These are phyloP conservation scores for Diaporthe citri DNA, from an alignment of 2,329 filamentous ascomycete genomes.

Conservation along the genomic window DNA sequence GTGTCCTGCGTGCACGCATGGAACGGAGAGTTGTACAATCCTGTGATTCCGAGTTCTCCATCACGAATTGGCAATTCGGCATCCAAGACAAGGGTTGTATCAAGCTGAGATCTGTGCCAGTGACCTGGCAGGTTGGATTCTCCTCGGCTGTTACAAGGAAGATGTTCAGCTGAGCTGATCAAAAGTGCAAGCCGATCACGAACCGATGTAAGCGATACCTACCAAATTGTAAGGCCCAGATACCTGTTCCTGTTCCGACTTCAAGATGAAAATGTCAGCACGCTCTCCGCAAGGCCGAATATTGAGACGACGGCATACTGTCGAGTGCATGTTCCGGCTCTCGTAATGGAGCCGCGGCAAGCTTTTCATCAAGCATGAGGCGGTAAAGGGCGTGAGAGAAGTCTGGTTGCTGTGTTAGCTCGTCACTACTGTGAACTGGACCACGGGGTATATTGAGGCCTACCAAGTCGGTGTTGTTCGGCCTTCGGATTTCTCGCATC, in stretches of 20 bases:
- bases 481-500: neutral
- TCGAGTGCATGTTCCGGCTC: slow-evolving; percentile 13
- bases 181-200: neutral
- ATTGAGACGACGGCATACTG: neutral
- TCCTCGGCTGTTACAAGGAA: neutral
- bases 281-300: neutral
- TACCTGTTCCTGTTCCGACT: slow-evolving; percentile 21
- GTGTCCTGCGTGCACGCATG: neutral
- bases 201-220: neutral
- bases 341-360: slow-evolving; percentile 7
- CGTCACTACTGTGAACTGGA: neutral
- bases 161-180: neutral
- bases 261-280: neutral
- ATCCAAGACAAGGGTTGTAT: slow-evolving; percentile 25
- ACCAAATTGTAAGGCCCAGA: slow-evolving; percentile 28
- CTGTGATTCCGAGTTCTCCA: slow-evolving; percentile 3
- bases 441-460: neutral
- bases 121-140: slow-evolving; percentile 21
- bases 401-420: neutral
- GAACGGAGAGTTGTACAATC: neutral
- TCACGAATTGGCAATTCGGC: slow-evolving; percentile 15
- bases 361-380: slow-evolving; percentile 5
- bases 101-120: slow-evolving; percentile 24
- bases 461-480: slow-evolving; percentile 14
- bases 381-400: slow-evolving; percentile 17